Base-by-base conservation (phyloP, 371 early-diverging fungal genomes). In the Rhizopus arrhizus region DNA sequence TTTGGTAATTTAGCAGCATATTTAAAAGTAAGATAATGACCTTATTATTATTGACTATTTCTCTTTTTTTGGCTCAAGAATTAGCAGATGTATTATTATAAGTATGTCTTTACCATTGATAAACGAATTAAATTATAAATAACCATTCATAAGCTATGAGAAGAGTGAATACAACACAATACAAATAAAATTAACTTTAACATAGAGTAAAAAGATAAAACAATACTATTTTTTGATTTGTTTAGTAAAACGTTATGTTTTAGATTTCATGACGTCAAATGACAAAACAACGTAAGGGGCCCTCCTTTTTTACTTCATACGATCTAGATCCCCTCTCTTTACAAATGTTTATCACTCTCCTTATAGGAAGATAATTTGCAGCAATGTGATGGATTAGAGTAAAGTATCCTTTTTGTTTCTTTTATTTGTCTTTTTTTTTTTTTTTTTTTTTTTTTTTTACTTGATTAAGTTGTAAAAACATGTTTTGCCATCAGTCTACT, bases 81-180 rank as follows among this genome's bases (percentile, higher is more conserved):
- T 87, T 90, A 36, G 85, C 84, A 29, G 88, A 88, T 41, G 75
- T 87, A 12, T 66, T 90, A 13, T 38, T 88, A 22, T 84, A 81
- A 46, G 57, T 80, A 85, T 35, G 84, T 90, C 35, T 62, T 65
- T 29, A 83, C 88, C 1, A 87, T 85, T 66, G 90, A 89, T 7
- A 85, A 86, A 60, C 81, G 90, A 0, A 84, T 85, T 64, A 84
- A 85, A 52, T 68, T 88, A 36, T 84, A 84, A 77, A 83, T 72
- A 28, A 85, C 89, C 28, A 85, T 90, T 41, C 73, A 72, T 6
- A 38, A 64, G 2, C 61, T 86, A 6, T 75, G 80, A 51, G 74
- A 75, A 34, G 59, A 75, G 56, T 62, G 59, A 0, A 12, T 40
- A 40, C 40, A 7, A 40, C 40, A 36, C 8, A 40, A 12, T 10